Percentiles rank a stretch among this genome's conserved stretches.
Evolutionary conservation across 106 monocot species (phyloP).

Genomic region (Dendrobium catenatum): DNA sequence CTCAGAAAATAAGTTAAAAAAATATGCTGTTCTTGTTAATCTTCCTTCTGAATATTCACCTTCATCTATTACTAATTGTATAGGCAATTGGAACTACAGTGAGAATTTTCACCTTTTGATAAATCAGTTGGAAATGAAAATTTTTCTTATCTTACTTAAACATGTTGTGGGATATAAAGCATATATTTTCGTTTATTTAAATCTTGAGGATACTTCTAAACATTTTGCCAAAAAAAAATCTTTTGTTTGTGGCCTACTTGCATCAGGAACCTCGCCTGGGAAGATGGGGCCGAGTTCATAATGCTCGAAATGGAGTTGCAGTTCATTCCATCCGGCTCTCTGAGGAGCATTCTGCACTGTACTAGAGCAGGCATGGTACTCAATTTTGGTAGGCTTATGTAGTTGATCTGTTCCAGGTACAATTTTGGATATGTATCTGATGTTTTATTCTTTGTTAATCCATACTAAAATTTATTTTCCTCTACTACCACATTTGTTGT

Average conservation of each 20-base stretch:
- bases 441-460: background rate
- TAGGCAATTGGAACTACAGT: too few relatives aligned
- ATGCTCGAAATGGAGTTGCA: slow-evolving; percentile 66
- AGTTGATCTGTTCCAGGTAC: background rate
- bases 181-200: background rate
- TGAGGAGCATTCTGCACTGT: slow-evolving; percentile 12
- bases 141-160: background rate
- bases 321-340: slow-evolving; percentile 47
- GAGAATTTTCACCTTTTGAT: too few relatives aligned
- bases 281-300: slow-evolving; percentile 50
- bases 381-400: background rate
- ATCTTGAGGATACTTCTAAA: background rate
- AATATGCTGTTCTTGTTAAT: too few relatives aligned
- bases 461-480: background rate
- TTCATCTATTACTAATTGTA: too few relatives aligned
- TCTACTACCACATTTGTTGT: background rate
- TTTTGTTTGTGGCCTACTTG: background rate
- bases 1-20: too few relatives aligned
- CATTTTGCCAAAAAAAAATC: background rate
- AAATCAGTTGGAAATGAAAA: too few relatives aligned
- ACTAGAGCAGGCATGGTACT: background rate
- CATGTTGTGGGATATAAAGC: background rate
- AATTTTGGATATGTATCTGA: background rate
- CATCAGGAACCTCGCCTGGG: slow-evolving; percentile 79
- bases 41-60: too few relatives aligned